Evolutionary conservation across 2,329 filamentous ascomycete species (phyloP), one percentile per base, ranked within the genome.

Genomic region (Arthrobotrys musiformis): DNA sequence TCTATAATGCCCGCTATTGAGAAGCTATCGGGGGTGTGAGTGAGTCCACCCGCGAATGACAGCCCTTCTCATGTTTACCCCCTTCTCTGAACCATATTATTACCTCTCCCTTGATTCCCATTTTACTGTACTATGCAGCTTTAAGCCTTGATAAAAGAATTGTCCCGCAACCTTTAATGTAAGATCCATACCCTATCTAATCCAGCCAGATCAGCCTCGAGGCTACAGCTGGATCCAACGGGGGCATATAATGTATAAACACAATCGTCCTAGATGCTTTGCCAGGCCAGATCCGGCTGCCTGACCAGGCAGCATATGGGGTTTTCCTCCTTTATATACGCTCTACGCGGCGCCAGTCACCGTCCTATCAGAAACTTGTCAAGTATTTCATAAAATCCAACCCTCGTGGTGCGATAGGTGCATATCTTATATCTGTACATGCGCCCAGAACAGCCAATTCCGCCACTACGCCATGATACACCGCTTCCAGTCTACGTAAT

Each of bases 221-320:
- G n/a, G n/a, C n/a, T n/a, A n/a, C n/a, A n/a, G n/a, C n/a, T n/a
- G n/a, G n/a, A n/a, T n/a, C n/a, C n/a, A n/a, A n/a, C 30, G 40
- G 33, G 54, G 40, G 54, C 54, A 19, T 58, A 33, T 58, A 58
- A 58, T 58, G 54, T 58, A 58, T 58, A 40, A n/a, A 58, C 54
- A 26, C 33, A 35, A 58, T 58, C 33, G 19, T 42, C n/a, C 19
- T 26, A 58, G 24, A 3, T 19, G 15, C 24, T 37, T 58, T 30
- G 37, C 5, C 3, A 11, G 33, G 17, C 15, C 19, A 35, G 26
- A 13, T 24, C 46, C n/a, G 15, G 1, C 33, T 24, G 17, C 13
- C 19, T 15, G 24, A 9, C 13, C 19, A 24, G 9, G 11, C 11
- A 15, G 52, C 40, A 37, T 24, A 40, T 58, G n/a, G 13, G n/a